Conservation (phyloP, 2,329 filamentous ascomycete species). For the Zarea fungicola region DNA sequence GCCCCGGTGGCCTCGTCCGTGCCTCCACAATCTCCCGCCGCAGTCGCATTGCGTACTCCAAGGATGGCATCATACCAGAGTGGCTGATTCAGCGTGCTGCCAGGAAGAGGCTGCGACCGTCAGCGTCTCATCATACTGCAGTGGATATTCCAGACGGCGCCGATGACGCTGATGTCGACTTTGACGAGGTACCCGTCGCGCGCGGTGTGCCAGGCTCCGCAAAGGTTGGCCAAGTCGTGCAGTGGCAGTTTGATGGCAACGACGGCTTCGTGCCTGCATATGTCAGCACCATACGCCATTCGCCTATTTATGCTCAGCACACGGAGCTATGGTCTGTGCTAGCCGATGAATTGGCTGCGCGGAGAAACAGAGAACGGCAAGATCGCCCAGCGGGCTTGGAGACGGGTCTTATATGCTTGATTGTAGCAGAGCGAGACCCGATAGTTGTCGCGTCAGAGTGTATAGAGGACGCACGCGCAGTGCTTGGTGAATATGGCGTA, state of each 20-base stretch:
- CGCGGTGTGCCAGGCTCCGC: conserved; percentile 46
- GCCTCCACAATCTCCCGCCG: conserved; percentile 53
- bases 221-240: conserved; percentile 53
- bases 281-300: conserved; percentile 63
- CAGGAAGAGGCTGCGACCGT: conserved; percentile 41
- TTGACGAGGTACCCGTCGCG: conserved; percentile 47
- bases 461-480: conserved; percentile 52
- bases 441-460: conserved; percentile 63
- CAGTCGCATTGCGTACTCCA: conserved; percentile 57
- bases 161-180: conserved; percentile 33
- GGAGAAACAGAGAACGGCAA: conserved; percentile 15
- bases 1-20: conserved; percentile 65
- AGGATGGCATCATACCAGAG: conserved; percentile 52
- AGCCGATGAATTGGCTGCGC: conserved; percentile 38
- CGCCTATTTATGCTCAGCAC: conserved; percentile 59
- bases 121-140: conserved; percentile 28
- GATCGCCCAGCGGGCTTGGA: conserved; percentile 30
- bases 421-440: conserved; percentile 61
- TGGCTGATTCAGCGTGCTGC: conserved; percentile 50
- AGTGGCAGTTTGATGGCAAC: conserved; percentile 65
- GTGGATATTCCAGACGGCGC: conserved; percentile 35
- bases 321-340: conserved; percentile 56
- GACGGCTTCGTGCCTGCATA: conserved; percentile 65
- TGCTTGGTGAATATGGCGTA: conserved; percentile 53
- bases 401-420: conserved; percentile 52